Percentiles rank a stretch among this genome's conserved stretches.
Conservation (phyloP, 2,329 filamentous ascomycete genomes). For the Gliomastix tumulicola region DNA sequence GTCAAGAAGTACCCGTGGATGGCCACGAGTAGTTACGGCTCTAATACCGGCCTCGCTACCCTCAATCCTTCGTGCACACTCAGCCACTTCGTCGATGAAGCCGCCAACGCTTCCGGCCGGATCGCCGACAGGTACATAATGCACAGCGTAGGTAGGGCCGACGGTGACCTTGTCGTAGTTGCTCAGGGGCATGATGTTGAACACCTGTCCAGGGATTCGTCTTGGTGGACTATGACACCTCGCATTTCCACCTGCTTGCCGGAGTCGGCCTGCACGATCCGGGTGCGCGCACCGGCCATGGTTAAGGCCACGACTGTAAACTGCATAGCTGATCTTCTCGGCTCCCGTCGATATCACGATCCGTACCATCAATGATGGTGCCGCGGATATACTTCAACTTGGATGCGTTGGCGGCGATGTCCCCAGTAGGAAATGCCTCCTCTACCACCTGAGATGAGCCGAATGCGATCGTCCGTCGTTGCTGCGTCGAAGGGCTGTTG, state of each 20-base stretch:
- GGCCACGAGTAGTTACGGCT: too few species aligned
- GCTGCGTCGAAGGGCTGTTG: slow-evolving; percentile 2
- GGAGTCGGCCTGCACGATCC: slow-evolving; percentile 16
- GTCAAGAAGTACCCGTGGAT: too few species aligned
- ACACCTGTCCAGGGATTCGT: slow-evolving; percentile 10
- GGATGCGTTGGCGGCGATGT: slow-evolving; percentile 11
- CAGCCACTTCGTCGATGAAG: slow-evolving; percentile 21
- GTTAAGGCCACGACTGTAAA: slow-evolving; percentile 21
- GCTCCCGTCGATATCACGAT: slow-evolving; percentile 22
- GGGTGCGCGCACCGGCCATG: slow-evolving; percentile 21
- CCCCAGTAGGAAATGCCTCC: slow-evolving; percentile 12
- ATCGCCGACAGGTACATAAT: slow-evolving; percentile 14
- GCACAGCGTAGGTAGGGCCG: slow-evolving; percentile 22
- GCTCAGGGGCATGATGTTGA: slow-evolving; percentile 10
- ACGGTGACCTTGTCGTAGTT: slow-evolving; percentile 18
- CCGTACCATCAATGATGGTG: slow-evolving; percentile 21
- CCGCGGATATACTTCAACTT: slow-evolving; percentile 16
- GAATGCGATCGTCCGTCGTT: not conserved
- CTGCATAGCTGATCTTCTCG: slow-evolving; percentile 20
- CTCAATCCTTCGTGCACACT: too few species aligned
- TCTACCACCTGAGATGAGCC: slow-evolving; percentile 5
- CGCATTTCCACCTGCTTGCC: slow-evolving; percentile 6
- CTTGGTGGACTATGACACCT: slow-evolving; percentile 8
- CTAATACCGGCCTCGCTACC: too few species aligned
- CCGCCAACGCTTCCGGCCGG: slow-evolving; percentile 17